phyloP scores from a whole-genome alignment of 2,329 filamentous ascomycete species.

The Colletotrichum zoysiae region DNA sequence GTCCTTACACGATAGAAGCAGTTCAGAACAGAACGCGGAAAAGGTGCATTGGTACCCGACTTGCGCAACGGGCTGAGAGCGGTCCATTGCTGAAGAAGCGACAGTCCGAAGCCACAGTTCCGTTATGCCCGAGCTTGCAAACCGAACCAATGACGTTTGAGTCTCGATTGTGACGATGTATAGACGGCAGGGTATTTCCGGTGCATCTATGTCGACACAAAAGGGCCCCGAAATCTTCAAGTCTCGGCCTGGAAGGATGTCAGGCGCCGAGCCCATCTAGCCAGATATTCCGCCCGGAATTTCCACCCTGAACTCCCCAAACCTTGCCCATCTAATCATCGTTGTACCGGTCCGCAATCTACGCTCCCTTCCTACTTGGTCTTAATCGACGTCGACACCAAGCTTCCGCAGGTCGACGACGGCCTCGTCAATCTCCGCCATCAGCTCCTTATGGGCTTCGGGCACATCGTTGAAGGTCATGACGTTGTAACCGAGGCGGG shows the following conservation, averaged over 20 bases:
- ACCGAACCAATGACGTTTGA: neutral
- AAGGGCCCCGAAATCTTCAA: neutral
- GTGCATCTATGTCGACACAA: neutral
- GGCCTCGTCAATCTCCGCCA: constrained; percentile 84
- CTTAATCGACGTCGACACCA: constrained; percentile 79
- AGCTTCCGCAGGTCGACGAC: constrained; percentile 78
- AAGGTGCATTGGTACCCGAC: neutral
- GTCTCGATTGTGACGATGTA: neutral
- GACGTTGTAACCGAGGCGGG: constrained; percentile 91
- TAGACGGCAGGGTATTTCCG: neutral
- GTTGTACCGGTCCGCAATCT: neutral
- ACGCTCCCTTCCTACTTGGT: constrained; percentile 37
- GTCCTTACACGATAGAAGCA: neutral
- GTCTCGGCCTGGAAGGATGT: neutral
- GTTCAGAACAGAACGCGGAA: neutral
- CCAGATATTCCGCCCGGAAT: neutral
- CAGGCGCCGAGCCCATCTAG: constrained; percentile 11
- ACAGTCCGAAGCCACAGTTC: neutral
- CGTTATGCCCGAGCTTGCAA: neutral
- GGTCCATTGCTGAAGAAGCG: neutral
- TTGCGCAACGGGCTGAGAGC: neutral
- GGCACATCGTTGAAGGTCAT: constrained; percentile 98
- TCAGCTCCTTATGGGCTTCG: constrained; percentile 88
- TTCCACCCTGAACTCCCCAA: constrained; percentile 11
- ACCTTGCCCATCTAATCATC: neutral